A percentile compares a stretch with the other conserved stretches of the same genome.
phyloP scores from a whole-genome alignment of 2,329 filamentous ascomycete species.

The Exophiala sp. region DNA sequence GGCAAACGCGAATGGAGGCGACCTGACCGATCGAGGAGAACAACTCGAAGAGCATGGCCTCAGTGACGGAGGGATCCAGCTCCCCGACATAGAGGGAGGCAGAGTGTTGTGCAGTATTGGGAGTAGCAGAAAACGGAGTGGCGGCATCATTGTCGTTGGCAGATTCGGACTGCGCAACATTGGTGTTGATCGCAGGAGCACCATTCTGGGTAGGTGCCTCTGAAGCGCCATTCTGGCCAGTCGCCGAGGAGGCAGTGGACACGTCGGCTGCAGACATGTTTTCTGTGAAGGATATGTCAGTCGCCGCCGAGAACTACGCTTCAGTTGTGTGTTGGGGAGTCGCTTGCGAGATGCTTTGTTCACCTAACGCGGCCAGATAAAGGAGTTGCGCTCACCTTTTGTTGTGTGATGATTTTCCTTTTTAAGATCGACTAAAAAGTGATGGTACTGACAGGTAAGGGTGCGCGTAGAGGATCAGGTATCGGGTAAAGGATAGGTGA shows the following conservation, averaged over 20 bases:
- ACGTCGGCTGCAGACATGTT: slow-evolving; percentile 77
- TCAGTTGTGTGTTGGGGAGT: neutral
- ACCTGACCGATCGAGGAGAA: slow-evolving; percentile 99
- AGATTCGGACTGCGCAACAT: slow-evolving; percentile 46
- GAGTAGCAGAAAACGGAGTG: slow-evolving; percentile 58
- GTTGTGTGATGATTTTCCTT: slow-evolving; percentile 5
- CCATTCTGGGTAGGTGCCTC: slow-evolving; percentile 38
- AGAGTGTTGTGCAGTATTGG: slow-evolving; percentile 79
- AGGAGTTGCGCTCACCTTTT: slow-evolving; percentile 17
- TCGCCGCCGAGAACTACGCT: slow-evolving; percentile 7
- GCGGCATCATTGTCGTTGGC: slow-evolving; percentile 46
- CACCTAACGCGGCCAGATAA: neutral
- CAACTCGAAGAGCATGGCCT: slow-evolving; percentile 99
- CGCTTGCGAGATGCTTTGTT: slow-evolving; percentile 1
- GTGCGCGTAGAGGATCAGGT: slow-evolving; percentile 10
- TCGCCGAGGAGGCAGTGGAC: slow-evolving; percentile 62
- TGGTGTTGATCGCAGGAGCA: slow-evolving; percentile 62
- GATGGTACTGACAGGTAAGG: slow-evolving; percentile 7
- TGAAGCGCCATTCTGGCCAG: slow-evolving; percentile 59
- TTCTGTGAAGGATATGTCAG: slow-evolving; percentile 57
- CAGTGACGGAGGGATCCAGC: slow-evolving; percentile 93
- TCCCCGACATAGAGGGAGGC: slow-evolving; percentile 98
- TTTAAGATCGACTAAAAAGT: slow-evolving; percentile 6
- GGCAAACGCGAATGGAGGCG: slow-evolving; percentile 98
- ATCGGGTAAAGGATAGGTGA: slow-evolving; percentile 14